Percentiles rank a stretch among this genome's conserved stretches.
Evolutionary conservation across 169 alveolate species (phyloP).

Genomic region (Plasmodium ovale): DNA sequence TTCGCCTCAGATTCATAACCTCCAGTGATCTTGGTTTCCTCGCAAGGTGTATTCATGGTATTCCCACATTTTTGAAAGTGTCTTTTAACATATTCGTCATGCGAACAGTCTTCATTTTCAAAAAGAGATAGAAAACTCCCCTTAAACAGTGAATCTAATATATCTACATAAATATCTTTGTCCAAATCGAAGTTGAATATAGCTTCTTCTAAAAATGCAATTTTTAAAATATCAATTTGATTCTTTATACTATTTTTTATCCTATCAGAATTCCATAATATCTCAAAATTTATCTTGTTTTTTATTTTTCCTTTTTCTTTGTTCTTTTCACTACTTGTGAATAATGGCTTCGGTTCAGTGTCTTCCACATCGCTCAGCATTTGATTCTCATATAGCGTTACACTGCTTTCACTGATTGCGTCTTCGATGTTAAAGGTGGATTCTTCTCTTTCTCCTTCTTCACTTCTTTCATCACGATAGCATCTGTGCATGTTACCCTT

Average conservation of each 20-base stretch:
- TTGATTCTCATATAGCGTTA: constrained; percentile 11
- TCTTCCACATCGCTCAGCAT: constrained; percentile 53
- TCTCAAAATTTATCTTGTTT: constrained; percentile 69
- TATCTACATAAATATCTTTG: constrained; percentile 68
- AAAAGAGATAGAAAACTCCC: constrained; percentile 27
- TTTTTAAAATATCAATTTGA: constrained; percentile 69
- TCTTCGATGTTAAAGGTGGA: background rate
- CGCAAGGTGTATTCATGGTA: background rate
- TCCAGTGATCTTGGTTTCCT: too few relatives aligned
- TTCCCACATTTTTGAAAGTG: background rate
- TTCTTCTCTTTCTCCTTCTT: background rate
- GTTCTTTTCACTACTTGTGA: background rate
- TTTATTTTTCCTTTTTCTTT: constrained; percentile 38
- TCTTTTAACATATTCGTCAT: constrained; percentile 13
- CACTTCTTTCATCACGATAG: background rate
- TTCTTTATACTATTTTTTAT: constrained; percentile 47
- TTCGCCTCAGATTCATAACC: too few relatives aligned
- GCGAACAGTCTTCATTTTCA: constrained; percentile 31
- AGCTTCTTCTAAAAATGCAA: constrained; percentile 72
- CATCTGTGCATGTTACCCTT: background rate
- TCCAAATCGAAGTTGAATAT: constrained; percentile 61
- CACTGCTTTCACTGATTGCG: constrained; percentile 9
- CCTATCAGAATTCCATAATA: constrained; percentile 69
- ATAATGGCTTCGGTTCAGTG: background rate
- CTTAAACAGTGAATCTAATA: constrained; percentile 54